Percentiles rank a stretch among this genome's conserved stretches.
Evolutionary conservation across 2,329 filamentous ascomycete genomes (phyloP).

Genomic region (Dothistroma septosporum): DNA sequence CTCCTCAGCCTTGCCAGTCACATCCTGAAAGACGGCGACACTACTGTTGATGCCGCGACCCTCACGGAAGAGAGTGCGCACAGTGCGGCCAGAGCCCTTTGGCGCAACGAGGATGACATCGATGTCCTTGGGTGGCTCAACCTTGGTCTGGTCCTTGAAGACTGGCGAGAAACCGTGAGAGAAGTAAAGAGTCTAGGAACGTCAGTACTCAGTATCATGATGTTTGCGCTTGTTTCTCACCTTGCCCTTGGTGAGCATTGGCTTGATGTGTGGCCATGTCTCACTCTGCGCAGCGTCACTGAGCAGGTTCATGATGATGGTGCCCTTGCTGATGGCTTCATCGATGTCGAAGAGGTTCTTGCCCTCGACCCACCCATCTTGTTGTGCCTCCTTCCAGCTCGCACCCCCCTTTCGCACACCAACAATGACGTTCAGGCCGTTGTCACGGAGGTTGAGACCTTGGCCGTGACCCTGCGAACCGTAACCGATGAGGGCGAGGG

Average conservation of each 20-base stretch:
- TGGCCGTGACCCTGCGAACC: constrained; percentile 97
- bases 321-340: constrained; percentile 88
- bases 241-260: constrained; percentile 97
- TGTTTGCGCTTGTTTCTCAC: constrained; percentile 45
- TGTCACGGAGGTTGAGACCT: constrained; percentile 99
- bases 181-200: constrained; percentile 89
- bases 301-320: constrained; percentile 99
- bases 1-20: constrained; percentile 96
- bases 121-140: constrained; percentile 90
- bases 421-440: constrained; percentile 97
- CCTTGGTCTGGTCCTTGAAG: constrained; percentile 99
- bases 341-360: constrained; percentile 99
- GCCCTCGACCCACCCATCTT: constrained; percentile 97
- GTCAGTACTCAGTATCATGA: not conserved
- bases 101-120: constrained; percentile 99
- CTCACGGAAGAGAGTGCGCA: constrained; percentile 97
- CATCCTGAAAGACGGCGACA: constrained; percentile 96
- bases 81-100: constrained; percentile 98
- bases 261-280: constrained; percentile 98
- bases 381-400: constrained; percentile 95
- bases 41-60: constrained; percentile 99
- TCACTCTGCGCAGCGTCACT: constrained; percentile 96
- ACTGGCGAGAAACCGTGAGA: constrained; percentile 99
- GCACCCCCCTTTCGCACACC: constrained; percentile 97
- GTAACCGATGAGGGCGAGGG: constrained; percentile 97